Conservation (phyloP, 2,329 filamentous ascomycete species). For the Fusarium sp. region DNA sequence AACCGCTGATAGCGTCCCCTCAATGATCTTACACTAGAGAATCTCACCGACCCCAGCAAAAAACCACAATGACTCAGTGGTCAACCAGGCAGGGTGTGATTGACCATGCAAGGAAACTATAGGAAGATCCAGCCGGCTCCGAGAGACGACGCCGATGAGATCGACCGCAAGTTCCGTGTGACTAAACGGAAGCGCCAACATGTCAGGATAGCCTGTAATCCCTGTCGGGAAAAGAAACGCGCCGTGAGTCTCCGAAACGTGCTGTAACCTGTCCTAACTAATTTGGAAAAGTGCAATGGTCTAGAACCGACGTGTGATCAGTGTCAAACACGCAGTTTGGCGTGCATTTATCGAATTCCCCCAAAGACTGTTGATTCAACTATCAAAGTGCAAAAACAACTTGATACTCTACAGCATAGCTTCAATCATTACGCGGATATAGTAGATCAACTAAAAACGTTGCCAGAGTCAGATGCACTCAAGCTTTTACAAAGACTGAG, state of each 20-base stretch:
- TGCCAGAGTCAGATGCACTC: constrained; percentile 1
- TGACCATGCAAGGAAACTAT: constrained; percentile 7
- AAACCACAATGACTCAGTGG: constrained; percentile 1
- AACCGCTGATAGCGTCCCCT: background rate
- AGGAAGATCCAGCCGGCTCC: constrained; percentile 13
- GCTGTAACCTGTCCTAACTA: background rate
- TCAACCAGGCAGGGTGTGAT: background rate
- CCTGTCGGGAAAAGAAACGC: constrained; percentile 19
- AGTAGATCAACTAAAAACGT: background rate
- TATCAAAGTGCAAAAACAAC: constrained; percentile 11
- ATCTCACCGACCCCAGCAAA: background rate
- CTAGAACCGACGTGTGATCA: constrained; percentile 15
- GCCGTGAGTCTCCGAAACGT: background rate
- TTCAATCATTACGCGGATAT: constrained; percentile 6
- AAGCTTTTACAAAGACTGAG: constrained; percentile 2
- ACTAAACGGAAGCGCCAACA: constrained; percentile 4
- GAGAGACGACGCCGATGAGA: background rate
- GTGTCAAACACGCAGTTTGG: constrained; percentile 2
- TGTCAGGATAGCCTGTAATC: constrained; percentile 23
- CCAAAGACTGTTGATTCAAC: constrained; percentile 13
- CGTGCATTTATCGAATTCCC: constrained; percentile 5
- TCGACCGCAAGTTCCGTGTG: background rate
- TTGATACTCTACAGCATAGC: constrained; percentile 3
- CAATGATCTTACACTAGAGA: no score
- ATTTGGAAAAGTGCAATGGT: constrained; percentile 4